A percentile compares a stretch with the other conserved stretches of the same genome.
phyloP scores from a whole-genome alignment of 768 basidiomycete species.

The Mycena albidolilacea region DNA sequence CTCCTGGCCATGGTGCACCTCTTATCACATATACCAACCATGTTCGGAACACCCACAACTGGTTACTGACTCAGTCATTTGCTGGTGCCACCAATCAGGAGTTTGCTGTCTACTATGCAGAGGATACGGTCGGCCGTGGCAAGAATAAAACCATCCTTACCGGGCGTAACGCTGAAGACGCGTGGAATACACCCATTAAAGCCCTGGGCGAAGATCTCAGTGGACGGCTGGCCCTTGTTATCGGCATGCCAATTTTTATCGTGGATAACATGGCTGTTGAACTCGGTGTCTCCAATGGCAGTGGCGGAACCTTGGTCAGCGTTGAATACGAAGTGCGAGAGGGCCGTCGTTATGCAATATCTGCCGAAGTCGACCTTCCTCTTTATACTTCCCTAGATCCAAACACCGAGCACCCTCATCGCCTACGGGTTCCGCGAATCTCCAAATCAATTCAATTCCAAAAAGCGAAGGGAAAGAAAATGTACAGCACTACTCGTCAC shows the following conservation, averaged over 20 bases:
- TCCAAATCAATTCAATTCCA: conserved; percentile 5
- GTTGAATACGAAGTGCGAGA: conserved; percentile 23
- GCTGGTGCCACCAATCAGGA: conserved; percentile 24
- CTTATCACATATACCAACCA: conserved; percentile 35
- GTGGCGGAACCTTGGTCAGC: conserved; percentile 26
- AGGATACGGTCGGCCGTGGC: too few relatives aligned
- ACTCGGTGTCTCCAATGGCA: conserved; percentile 38
- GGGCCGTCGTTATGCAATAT: conserved; percentile 35
- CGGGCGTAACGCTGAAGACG: too few relatives aligned
- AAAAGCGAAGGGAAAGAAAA: not conserved
- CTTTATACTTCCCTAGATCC: conserved; percentile 19
- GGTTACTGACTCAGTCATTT: conserved; percentile 31
- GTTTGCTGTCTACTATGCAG: conserved; percentile 27
- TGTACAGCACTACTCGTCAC: conserved; percentile 9
- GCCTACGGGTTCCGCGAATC: conserved; percentile 1
- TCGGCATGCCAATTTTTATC: too few relatives aligned
- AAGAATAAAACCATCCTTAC: too few relatives aligned
- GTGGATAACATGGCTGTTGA: not conserved
- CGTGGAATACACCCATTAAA: too few relatives aligned
- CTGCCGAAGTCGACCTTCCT: conserved; percentile 32
- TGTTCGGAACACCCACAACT: conserved; percentile 37
- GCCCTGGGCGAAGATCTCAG: too few relatives aligned
- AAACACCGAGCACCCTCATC: conserved; percentile 11
- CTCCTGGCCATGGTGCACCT: conserved; percentile 26
- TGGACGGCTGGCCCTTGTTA: too few relatives aligned